Evolutionary conservation across 768 basidiomycete species (phyloP).

Genomic region (Calocybe cyanea): DNA sequence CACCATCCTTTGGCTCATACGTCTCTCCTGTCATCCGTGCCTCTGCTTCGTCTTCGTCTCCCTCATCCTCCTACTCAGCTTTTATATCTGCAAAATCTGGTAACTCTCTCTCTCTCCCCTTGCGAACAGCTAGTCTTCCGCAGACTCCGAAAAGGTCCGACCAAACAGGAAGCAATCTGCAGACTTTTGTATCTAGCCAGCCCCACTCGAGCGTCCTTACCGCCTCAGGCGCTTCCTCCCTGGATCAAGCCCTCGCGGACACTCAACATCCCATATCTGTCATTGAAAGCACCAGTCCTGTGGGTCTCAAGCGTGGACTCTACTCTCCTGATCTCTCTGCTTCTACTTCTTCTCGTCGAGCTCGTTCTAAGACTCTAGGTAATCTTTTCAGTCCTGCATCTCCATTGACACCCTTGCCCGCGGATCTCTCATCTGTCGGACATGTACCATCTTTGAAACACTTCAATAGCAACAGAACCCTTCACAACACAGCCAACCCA

Average conservation of each 20-base stretch:
- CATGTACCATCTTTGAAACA: not conserved
- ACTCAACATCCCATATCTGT: too few species aligned
- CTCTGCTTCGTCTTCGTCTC: not conserved
- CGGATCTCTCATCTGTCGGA: not conserved
- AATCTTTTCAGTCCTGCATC: not conserved
- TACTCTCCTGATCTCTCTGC: not conserved
- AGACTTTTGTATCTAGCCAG: too few species aligned
- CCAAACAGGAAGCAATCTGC: too few species aligned
- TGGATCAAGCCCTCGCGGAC: too few species aligned
- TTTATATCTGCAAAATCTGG: not conserved
- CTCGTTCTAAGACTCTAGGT: not conserved
- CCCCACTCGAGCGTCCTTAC: too few species aligned
- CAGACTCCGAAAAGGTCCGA: too few species aligned
- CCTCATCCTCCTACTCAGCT: not conserved
- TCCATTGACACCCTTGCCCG: slow-evolving; percentile 15
- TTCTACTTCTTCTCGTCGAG: not conserved
- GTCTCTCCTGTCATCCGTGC: slow-evolving; percentile 13
- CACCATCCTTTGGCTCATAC: not conserved
- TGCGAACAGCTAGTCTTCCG: too few species aligned
- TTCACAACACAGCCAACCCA: too few species aligned
- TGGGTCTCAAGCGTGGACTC: too few species aligned
- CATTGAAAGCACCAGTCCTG: too few species aligned
- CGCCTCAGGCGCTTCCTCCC: too few species aligned
- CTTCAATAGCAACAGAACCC: not conserved
- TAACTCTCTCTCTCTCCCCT: too few species aligned